Percentiles rank a stretch among this genome's conserved stretches.
phyloP scores from a whole-genome alignment of 108 stramenopile genomes.

The Skeletonema marinoi region DNA sequence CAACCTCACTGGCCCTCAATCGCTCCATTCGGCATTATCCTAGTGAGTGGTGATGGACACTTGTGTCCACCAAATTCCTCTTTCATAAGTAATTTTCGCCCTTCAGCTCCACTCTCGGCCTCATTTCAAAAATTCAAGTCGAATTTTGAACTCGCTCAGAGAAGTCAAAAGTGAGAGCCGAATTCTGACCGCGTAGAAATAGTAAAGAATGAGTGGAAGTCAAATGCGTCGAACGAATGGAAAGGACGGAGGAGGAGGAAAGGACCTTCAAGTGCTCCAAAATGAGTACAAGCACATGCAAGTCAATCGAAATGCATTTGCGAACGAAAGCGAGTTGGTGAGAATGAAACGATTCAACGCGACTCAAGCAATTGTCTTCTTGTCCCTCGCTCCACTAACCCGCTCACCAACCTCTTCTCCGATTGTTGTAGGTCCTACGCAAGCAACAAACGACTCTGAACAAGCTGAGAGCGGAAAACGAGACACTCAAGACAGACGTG shows the following conservation, averaged over 20 bases:
- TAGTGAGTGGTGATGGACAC: too few species aligned
- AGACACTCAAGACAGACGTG: slow-evolving; percentile 78
- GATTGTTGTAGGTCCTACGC: slow-evolving; percentile 57
- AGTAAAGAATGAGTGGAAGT: not conserved
- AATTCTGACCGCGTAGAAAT: too few species aligned
- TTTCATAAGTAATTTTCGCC: too few species aligned
- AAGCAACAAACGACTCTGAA: slow-evolving; percentile 79
- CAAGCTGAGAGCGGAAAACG: slow-evolving; percentile 74
- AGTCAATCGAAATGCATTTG: slow-evolving; percentile 83
- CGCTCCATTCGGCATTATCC: too few species aligned
- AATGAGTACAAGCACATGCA: slow-evolving; percentile 89
- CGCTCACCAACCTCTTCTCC: not conserved
- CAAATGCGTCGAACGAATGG: not conserved
- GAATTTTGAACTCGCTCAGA: too few species aligned
- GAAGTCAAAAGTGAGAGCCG: too few species aligned
- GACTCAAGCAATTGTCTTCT: not conserved
- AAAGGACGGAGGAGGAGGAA: slow-evolving; percentile 2
- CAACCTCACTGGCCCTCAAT: too few species aligned
- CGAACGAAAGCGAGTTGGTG: slow-evolving; percentile 63
- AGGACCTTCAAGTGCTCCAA: slow-evolving; percentile 76
- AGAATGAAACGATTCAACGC: not conserved
- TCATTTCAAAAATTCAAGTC: too few species aligned
- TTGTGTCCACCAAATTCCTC: too few species aligned
- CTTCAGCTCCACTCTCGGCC: too few species aligned
- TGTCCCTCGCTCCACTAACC: not conserved